Evolutionary conservation across 73 alveolate species (phyloP).

Genomic region (Paramecium tetraurelia): DNA sequence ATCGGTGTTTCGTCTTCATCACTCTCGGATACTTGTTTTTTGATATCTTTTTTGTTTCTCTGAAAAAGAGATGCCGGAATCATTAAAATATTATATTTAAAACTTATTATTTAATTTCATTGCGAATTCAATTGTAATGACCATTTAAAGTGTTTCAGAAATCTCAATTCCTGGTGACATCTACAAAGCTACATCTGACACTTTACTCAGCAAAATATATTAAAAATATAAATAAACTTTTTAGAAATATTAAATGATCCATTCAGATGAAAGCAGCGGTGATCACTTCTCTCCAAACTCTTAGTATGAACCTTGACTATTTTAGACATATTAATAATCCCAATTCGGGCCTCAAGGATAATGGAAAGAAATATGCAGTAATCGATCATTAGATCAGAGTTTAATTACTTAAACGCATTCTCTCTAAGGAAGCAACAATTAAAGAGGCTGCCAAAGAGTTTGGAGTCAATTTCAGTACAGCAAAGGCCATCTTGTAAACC

Average conservation of each 20-base stretch:
- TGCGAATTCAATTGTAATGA: neutral
- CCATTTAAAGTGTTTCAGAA: neutral
- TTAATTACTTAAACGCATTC: neutral
- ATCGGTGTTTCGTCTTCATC: constrained; percentile 15
- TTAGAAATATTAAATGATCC: neutral
- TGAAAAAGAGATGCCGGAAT: neutral
- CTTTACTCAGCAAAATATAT: neutral
- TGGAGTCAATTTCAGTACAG: constrained; percentile 53
- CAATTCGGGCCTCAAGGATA: neutral
- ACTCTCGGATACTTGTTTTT: neutral
- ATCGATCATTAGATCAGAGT: constrained; percentile 22
- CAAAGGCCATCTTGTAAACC: constrained; percentile 54
- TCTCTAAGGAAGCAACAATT: constrained; percentile 42
- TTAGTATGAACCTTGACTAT: neutral
- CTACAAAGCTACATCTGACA: neutral
- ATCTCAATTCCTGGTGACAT: neutral
- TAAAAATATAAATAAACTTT: neutral
- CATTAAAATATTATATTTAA: neutral
- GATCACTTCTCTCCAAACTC: neutral
- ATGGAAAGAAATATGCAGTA: constrained; percentile 20
- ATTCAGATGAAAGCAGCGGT: neutral
- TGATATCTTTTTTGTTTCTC: neutral
- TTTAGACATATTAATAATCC: neutral
- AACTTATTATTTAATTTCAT: neutral
- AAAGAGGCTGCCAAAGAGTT: constrained; percentile 59